A percentile compares a stretch with the other conserved stretches of the same genome.
Evolutionary conservation across 1,284 basidiomycete genomes (phyloP).

Genomic region (Apiotrichum brassicae): DNA sequence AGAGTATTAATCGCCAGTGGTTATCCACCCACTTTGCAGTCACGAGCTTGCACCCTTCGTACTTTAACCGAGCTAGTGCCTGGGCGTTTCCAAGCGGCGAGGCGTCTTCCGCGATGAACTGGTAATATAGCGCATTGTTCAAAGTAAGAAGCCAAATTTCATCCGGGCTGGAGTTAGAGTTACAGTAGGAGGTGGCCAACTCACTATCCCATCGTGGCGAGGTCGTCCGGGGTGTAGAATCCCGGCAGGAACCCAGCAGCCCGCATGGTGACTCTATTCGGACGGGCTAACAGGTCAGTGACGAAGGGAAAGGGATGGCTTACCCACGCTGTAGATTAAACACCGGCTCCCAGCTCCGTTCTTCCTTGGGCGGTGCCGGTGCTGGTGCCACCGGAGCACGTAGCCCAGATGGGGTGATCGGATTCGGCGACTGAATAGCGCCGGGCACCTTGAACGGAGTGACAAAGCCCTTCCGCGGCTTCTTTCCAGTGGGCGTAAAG

Average conservation of each 20-base stretch:
- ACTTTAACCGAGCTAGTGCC: constrained; percentile 24
- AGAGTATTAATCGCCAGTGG: constrained; percentile 82
- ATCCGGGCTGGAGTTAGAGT: constrained; percentile 28
- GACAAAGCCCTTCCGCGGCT: constrained; percentile 25
- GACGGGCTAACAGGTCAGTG: constrained; percentile 15
- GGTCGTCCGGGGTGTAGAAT: constrained; percentile 51
- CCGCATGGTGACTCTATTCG: constrained; percentile 23
- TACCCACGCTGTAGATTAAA: constrained; percentile 41
- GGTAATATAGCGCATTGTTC: constrained; percentile 57
- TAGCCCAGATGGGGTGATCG: background rate
- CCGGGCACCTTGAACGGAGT: constrained; percentile 40
- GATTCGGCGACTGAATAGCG: background rate
- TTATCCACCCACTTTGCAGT: constrained; percentile 71
- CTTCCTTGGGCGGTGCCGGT: background rate
- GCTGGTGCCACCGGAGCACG: background rate
- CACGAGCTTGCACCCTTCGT: constrained; percentile 27
- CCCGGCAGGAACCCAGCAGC: constrained; percentile 53
- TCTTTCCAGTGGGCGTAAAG: constrained; percentile 15
- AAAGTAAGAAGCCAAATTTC: constrained; percentile 60
- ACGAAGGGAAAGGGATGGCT: background rate
- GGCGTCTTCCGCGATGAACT: constrained; percentile 51
- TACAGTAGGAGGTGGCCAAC: constrained; percentile 26
- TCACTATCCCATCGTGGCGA: constrained; percentile 60
- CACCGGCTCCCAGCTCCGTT: constrained; percentile 19
- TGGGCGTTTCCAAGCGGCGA: constrained; percentile 21